Base-by-base conservation (phyloP, 1,284 basidiomycete genomes). In the Earliella scabrosa region DNA sequence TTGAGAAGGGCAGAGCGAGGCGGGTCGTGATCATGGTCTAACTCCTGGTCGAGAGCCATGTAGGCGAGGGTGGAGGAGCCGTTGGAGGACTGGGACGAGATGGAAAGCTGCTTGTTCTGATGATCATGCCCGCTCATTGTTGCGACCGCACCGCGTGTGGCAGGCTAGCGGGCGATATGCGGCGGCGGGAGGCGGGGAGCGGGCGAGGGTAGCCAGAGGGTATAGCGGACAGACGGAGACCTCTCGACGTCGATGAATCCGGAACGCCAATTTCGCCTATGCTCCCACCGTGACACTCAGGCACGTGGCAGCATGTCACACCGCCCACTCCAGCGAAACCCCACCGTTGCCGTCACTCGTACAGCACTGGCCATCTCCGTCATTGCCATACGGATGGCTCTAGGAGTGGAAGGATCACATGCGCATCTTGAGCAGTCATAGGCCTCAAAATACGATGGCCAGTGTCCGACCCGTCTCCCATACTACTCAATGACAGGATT, bases 1-100 rank as follows among this genome's bases (percentile, higher is more conserved):
- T 67, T 65, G 29, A 54, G 46, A n/a, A 64, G 59, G 24, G 66
- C 61, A 21, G 65, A 51, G 10, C 62, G 60, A 43, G 51, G 47
- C 11, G 54, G 59, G 21, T 63, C 58, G 40, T 50, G 60, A 57
- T 58, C 54, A 52, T 64, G 63, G 54, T 63, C 57, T 50, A 59
- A 56, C 48, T 68, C 66, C 31, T 51, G 58, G 63, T 67, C 68
- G 32, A 63, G 58, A 51, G 65, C 66, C 66, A 69, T 70, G 66
- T 71, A 71, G 54, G 68, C 70, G 51, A 69, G 66, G 46, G 63
- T 67, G 49, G 68, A 66, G 64, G 66, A 67, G 63, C 63, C 65
- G 57, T 63, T 60, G 56, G 66, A 61, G 45, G 63, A 60, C 39
- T 54, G 62, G 35, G 69, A 66, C 51, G 60, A 59, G 58, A 63